Base-by-base conservation (phyloP, 331 rosid species). In the Spiraea crenata region DNA sequence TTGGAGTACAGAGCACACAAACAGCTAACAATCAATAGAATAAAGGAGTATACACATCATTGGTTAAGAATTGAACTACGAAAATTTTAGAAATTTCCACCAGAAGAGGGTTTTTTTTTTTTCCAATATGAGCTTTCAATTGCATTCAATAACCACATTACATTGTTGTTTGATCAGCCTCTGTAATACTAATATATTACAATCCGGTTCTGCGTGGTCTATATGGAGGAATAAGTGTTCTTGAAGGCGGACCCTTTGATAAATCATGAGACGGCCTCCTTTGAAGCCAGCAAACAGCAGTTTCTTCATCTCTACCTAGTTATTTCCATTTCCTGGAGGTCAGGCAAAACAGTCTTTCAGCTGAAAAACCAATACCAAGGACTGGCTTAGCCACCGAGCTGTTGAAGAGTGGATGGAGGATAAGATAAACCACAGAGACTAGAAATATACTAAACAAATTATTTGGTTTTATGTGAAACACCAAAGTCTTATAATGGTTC, bases 121-220 rank as follows among this genome's bases (percentile, higher is more conserved):
- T 49, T 72, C 2, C 39, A 17, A 1, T 17, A 8, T 4, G 5
- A 45, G 48, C 49, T 71, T 58, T 25, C 51, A 34, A 47, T 38
- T 20, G 40, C n/a, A 68, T 13, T 6, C 69, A 51, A 44, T 19
- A 35, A 61, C 51, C 57, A 45, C 52, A 68, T 13, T n/a, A 50
- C 49, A 25, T 14, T 60, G 52, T 9, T 57, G 62, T 69, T 69
- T 62, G 51, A 35, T 47, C 75, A 38, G 59, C 51, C 59, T 9
- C 75, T 42, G 40, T 14, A 62, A 3, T 41, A 56, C 3, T 16
- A 14, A 56, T 16, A 25, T 69, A n/a, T 13, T 44, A 76, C 54
- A 64, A 68, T 16, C 17, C 31, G 37, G 35, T 31, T 63, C 62
- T 61, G 19, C 15, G 38, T 7, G 31, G 54, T 54, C 40, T n/a